A percentile compares a stretch with the other conserved stretches of the same genome.
phyloP scores from a whole-genome alignment of 805 yeast genomes.

The Hanseniaspora singularis region DNA sequence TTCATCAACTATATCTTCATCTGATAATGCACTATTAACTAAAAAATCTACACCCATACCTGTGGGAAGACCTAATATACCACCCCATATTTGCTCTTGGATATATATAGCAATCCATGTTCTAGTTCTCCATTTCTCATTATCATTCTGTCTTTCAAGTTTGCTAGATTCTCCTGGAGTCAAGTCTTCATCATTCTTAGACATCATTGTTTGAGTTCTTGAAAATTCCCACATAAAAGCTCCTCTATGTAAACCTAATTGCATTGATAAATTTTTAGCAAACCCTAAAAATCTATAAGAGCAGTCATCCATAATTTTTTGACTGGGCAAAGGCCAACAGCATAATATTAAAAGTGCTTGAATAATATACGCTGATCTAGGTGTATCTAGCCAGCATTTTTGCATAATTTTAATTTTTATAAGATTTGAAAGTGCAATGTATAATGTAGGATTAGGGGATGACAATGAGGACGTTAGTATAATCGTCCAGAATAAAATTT shows the following conservation, averaged over 20 bases:
- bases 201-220: conserved; percentile 75
- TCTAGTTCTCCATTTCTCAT: conserved; percentile 82
- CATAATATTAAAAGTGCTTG: conserved; percentile 78
- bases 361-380: conserved; percentile 84
- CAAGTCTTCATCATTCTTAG: conserved; percentile 42
- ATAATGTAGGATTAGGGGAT: conserved; percentile 76
- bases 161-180: conserved; percentile 1
- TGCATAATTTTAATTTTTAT: conserved; percentile 81
- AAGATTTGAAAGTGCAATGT: conserved; percentile 59
- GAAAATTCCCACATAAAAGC: conserved; percentile 83
- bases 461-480: conserved; percentile 75
- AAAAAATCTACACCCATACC: conserved; percentile 72
- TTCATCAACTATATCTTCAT: conserved; percentile 3
- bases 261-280: conserved; percentile 73
- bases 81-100: conserved; percentile 83
- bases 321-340: conserved; percentile 88
- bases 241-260: conserved; percentile 83
- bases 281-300: conserved; percentile 79
- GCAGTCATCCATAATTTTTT: conserved; percentile 82
- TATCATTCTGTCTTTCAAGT: conserved; percentile 11
- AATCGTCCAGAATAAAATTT: conserved; percentile 80
- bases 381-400: conserved; percentile 86
- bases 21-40: conserved; percentile 51
- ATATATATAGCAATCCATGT: conserved; percentile 85
- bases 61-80: conserved; percentile 78